Evolutionary conservation across 176 grass and related monocot species (phyloP).

Genomic region (Poa annua): DNA sequence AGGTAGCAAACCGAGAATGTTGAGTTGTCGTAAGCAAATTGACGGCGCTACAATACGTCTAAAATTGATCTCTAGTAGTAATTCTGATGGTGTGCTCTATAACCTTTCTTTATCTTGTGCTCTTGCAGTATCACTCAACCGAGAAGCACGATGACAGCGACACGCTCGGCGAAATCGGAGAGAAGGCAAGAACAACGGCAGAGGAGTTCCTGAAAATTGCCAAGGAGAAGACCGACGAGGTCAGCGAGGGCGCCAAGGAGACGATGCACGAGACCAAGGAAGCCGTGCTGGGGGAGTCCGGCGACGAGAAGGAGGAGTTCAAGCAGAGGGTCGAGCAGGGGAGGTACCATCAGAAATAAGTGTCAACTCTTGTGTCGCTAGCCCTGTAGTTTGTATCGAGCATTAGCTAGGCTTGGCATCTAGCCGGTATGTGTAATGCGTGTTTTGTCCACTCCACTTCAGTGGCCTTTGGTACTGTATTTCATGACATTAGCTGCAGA

Average conservation of each 20-base stretch:
- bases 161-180: slow-evolving; percentile 46
- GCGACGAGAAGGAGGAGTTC: slow-evolving; percentile 64
- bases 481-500: background rate
- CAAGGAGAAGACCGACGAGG: slow-evolving; percentile 75
- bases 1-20: background rate
- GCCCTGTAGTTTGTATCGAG: background rate
- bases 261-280: slow-evolving; percentile 66
- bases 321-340: slow-evolving; percentile 73
- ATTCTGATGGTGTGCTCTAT: background rate
- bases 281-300: slow-evolving; percentile 52
- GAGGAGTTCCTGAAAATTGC: slow-evolving; percentile 85
- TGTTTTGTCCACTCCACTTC: slow-evolving; percentile 15
- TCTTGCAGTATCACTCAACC: slow-evolving; percentile 42
- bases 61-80: background rate
- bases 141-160: slow-evolving; percentile 60
- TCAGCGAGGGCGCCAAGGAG: slow-evolving; percentile 54
- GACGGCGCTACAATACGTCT: background rate
- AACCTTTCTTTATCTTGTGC: background rate
- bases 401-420: background rate
- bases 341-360: slow-evolving; percentile 53
- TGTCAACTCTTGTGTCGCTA: background rate
- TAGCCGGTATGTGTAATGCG: background rate
- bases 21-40: background rate
- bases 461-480: background rate
- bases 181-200: slow-evolving; percentile 76